phyloP scores from a whole-genome alignment of 768 basidiomycete species.

The Russula compacta region DNA sequence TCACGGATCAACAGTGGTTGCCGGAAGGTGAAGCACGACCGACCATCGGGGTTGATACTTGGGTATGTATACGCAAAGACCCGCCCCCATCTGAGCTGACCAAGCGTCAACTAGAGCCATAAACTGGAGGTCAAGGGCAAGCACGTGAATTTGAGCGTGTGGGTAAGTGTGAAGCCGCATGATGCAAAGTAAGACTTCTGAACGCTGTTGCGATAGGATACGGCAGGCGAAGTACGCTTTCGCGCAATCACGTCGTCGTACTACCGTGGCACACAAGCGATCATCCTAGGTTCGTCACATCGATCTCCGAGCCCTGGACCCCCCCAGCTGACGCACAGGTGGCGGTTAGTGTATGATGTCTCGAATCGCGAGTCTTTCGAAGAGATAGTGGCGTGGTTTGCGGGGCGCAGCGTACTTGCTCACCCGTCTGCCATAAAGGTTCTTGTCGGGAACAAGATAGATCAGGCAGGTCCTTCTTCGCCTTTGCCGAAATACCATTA shows the following conservation, averaged over 20 bases:
- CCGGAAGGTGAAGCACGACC: slow-evolving; percentile 80
- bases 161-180: slow-evolving; percentile 47
- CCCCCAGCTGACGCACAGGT: too few species aligned
- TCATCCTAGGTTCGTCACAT: slow-evolving; percentile 50
- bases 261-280: slow-evolving; percentile 80
- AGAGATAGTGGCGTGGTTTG: slow-evolving; percentile 82
- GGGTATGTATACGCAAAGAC: slow-evolving; percentile 32
- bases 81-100: too few species aligned
- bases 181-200: too few species aligned
- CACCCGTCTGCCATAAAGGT: slow-evolving; percentile 80
- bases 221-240: slow-evolving; percentile 93
- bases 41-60: slow-evolving; percentile 80
- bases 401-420: slow-evolving; percentile 88
- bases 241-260: slow-evolving; percentile 91
- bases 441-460: slow-evolving; percentile 88
- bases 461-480: slow-evolving; percentile 24
- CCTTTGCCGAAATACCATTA: too few species aligned
- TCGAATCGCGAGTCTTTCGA: slow-evolving; percentile 88
- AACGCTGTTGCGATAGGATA: slow-evolving; percentile 46
- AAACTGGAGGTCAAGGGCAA: slow-evolving; percentile 77
- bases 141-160: slow-evolving; percentile 89
- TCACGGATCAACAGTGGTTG: slow-evolving; percentile 92
- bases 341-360: slow-evolving; percentile 77
- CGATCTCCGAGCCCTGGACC: too few species aligned
- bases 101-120: slow-evolving; percentile 44